Base-by-base conservation (phyloP, 441 rosid genomes). In the Mallotus japonicus region DNA sequence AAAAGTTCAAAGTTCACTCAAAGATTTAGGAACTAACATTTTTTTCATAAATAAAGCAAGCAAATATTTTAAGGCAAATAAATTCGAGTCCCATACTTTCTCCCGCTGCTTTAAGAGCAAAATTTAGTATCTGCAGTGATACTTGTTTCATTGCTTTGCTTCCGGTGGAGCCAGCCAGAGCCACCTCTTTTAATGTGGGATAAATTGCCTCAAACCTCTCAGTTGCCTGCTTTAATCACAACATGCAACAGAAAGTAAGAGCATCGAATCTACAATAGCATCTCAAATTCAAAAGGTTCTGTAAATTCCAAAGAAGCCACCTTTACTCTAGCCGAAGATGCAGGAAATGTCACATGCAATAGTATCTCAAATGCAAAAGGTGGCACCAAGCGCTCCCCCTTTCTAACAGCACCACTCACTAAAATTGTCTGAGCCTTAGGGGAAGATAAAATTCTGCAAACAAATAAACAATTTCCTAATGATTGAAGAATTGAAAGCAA, bases 121-220 rank as follows among this genome's bases (percentile, higher is more conserved):
- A 87, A 69, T 71, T 85, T 74, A 87, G 78, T 64, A 89, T 91
- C 75, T 91, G 92, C 77, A 76, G 82, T 62, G 95, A 77, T 50
- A 84, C 89, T 83, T 88, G 97, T 82, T 89, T 91, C 96, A 92
- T 86, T 74, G 95, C 92, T 80, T 90, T 91, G 82, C 99, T 92
- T 71, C 97, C 92, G 20, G 81, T 74, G 37, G 86, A 79, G 49
- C 97, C 99, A 67, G 90, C 93, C 75, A 95, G 90, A 75, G 96
- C 90, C 75, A 92, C 95, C 73, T 88, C 92, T 78, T 87, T 91
- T 50, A 95, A 79, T 58, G 84, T 74, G 3, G 95, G 97, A 83
- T 89, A 92, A 56, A 92, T 72, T 10, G 88, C 88, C 77, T 87
- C 91, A 77, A 95, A 88, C 82, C 98, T 87, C 88, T 95, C 97